These are phyloP conservation scores for Salvia miltiorrhiza DNA, from an alignment of 257 asterid genomes.

Conservation along the genomic window DNA sequence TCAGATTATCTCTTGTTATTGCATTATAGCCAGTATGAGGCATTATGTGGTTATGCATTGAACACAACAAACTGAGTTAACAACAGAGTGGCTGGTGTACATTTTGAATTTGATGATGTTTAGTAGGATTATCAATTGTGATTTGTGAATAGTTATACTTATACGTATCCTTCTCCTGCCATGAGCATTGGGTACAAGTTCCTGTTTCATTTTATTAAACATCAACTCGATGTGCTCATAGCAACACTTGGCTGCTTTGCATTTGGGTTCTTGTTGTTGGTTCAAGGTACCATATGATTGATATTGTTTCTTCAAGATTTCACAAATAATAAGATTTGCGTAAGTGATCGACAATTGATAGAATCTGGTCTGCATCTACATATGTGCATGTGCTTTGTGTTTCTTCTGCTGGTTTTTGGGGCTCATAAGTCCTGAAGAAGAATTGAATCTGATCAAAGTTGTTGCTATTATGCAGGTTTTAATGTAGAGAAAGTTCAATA, in stretches of 20 bases:
- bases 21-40: not conserved
- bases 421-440: constrained; percentile 12
- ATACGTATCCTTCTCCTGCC: not conserved
- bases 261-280: not conserved
- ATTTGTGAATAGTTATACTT: not conserved
- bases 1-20: not conserved
- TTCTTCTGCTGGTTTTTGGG: constrained; percentile 11
- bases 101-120: not conserved
- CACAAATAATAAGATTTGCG: not conserved
- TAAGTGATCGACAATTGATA: not conserved
- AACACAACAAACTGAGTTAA: not conserved
- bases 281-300: not conserved
- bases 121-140: not conserved
- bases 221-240: not conserved
- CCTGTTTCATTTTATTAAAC: not conserved
- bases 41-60: not conserved
- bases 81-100: not conserved
- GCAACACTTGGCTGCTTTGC: not conserved
- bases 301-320: not conserved
- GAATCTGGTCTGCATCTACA: constrained; percentile 12
- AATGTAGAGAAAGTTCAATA: constrained; percentile 98
- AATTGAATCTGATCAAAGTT: constrained; percentile 19
- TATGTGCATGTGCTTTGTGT: not conserved
- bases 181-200: not conserved
- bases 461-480: constrained; percentile 62